Conservation (phyloP, 1,284 basidiomycete species). For the Apiotrichum mycotoxinovorans region DNA sequence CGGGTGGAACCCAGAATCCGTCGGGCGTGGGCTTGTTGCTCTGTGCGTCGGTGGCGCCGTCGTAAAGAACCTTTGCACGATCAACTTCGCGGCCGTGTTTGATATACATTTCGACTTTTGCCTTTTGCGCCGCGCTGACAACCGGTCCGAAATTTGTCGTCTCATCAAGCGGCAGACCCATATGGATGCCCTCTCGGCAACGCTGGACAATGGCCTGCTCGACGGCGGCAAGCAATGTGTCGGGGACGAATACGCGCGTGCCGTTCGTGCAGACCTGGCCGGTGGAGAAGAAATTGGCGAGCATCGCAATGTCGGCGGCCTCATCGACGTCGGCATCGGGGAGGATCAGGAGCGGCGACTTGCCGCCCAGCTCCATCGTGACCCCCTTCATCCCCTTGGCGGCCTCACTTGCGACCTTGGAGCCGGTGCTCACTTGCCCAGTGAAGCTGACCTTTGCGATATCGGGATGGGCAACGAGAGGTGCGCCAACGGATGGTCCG, state of each 20-base stretch:
- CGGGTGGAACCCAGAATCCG: conserved; percentile 38
- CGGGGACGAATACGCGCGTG: conserved; percentile 21
- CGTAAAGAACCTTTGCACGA: conserved; percentile 19
- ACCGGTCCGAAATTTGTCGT: conserved; percentile 18
- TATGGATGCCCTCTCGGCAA: conserved; percentile 17
- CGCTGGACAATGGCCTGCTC: conserved; percentile 12
- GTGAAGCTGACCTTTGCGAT: conserved; percentile 24
- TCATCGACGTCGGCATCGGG: conserved; percentile 18
- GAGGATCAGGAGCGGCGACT: conserved; percentile 17
- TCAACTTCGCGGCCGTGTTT: conserved; percentile 13
- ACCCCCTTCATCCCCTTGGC: conserved; percentile 18
- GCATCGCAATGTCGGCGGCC: conserved; percentile 20
- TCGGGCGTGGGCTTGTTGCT: conserved; percentile 1
- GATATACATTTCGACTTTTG: conserved; percentile 17
- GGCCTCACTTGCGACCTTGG: conserved; percentile 13
- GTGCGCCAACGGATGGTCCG: conserved; percentile 11
- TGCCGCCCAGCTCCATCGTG: conserved; percentile 25
- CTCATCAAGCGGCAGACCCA: conserved; percentile 17
- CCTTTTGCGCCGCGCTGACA: conserved; percentile 14
- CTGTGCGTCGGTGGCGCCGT: conserved; percentile 8
- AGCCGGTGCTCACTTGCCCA: conserved; percentile 15
- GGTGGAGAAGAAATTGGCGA: conserved; percentile 19
- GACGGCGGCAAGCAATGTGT: conserved; percentile 3
- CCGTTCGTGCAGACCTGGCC: conserved; percentile 24
- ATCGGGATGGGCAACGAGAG: conserved; percentile 12